Conservation (phyloP, 176 grass and related monocot species). For the Ensete glaucum region DNA sequence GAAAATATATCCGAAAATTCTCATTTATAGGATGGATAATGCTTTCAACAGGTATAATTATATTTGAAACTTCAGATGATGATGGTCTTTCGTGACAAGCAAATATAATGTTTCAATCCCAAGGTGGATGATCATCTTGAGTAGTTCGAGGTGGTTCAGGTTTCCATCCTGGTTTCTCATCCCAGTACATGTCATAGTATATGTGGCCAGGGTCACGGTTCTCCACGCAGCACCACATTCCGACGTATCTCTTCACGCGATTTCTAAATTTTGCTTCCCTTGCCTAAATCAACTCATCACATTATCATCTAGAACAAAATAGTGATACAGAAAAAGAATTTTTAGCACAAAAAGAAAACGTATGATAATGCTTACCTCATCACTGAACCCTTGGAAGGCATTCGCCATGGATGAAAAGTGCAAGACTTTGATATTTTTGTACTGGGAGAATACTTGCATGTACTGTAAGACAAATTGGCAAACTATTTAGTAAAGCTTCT, state of each 20-base stretch:
- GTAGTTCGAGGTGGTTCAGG: conserved; percentile 51
- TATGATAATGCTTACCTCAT: conserved; percentile 43
- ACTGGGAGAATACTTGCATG: conserved; percentile 41
- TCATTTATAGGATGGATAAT: too few species aligned
- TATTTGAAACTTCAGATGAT: too few species aligned
- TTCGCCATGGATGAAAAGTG: conserved; percentile 84
- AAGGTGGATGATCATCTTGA: conserved; percentile 66
- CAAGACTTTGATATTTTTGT: conserved; percentile 71
- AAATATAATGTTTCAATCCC: neutral
- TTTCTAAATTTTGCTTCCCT: conserved; percentile 50
- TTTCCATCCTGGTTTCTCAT: conserved; percentile 79
- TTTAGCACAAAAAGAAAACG: conserved; percentile 14
- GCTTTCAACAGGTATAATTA: too few species aligned
- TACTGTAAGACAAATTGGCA: conserved; percentile 30
- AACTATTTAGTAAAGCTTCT: too few species aligned
- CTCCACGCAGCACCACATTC: conserved; percentile 82
- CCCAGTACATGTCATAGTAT: conserved; percentile 98
- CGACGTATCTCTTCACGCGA: conserved; percentile 70
- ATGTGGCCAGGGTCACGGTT: conserved; percentile 65
- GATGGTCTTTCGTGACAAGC: too few species aligned
- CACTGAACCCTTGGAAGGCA: conserved; percentile 61
- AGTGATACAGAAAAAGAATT: neutral
- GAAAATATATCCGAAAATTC: too few species aligned
- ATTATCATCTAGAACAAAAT: conserved; percentile 1
- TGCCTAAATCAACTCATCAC: conserved; percentile 35